A percentile compares a stretch with the other conserved stretches of the same genome.
These are phyloP conservation scores for Gossypium arboreum DNA, from an alignment of 345 rosid genomes.

Conservation along the genomic window DNA sequence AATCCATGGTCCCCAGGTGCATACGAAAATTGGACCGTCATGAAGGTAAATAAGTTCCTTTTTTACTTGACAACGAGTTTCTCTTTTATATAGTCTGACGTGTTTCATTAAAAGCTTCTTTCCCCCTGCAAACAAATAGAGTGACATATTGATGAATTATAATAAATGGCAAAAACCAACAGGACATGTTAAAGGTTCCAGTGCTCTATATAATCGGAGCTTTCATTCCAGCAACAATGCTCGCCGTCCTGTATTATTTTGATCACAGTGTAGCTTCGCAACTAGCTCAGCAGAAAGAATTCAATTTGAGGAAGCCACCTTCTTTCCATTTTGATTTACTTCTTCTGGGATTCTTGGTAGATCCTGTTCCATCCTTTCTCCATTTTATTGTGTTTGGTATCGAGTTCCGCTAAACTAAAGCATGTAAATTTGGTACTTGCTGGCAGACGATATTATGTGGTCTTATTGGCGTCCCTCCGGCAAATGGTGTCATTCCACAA, in stretches of 20 bases:
- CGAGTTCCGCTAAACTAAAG: constrained; percentile 5
- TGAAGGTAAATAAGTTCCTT: constrained; percentile 42
- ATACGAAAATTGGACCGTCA: constrained; percentile 79
- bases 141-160: background rate
- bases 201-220: constrained; percentile 76
- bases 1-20: constrained; percentile 97
- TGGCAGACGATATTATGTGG: constrained; percentile 68
- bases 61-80: background rate
- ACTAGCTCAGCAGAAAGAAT: constrained; percentile 90
- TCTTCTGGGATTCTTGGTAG: constrained; percentile 84
- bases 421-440: constrained; percentile 8
- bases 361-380: constrained; percentile 9
- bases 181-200: constrained; percentile 88
- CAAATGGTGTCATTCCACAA: constrained; percentile 83
- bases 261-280: constrained; percentile 96
- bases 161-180: constrained; percentile 23
- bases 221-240: constrained; percentile 91
- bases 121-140: too few species aligned
- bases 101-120: background rate
- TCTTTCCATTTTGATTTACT: constrained; percentile 88
- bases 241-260: constrained; percentile 86
- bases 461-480: constrained; percentile 72
- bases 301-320: constrained; percentile 81
- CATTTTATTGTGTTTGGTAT: background rate
- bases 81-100: constrained; percentile 3